phyloP scores from a whole-genome alignment of 2,329 filamentous ascomycete genomes.

The Penicillium concentricum region DNA sequence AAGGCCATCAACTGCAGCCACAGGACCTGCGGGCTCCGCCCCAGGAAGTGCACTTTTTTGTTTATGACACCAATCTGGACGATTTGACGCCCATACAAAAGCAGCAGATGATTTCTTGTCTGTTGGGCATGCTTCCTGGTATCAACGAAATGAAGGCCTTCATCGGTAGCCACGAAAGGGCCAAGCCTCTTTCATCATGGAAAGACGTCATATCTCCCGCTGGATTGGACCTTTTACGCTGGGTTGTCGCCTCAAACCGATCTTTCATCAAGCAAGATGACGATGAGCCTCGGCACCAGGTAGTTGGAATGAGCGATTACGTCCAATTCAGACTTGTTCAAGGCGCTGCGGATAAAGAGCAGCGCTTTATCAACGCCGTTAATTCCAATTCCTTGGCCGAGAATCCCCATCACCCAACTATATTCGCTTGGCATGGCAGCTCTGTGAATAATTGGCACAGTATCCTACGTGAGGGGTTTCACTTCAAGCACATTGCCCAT shows the following conservation, averaged over 20 bases:
- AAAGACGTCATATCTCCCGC: conserved; percentile 61
- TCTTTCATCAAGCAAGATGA: conserved; percentile 78
- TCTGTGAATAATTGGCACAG: conserved; percentile 78
- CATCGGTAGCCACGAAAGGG: conserved; percentile 32
- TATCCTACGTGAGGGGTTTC: conserved; percentile 78
- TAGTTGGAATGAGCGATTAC: conserved; percentile 65
- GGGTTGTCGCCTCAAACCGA: conserved; percentile 87
- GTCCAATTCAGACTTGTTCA: conserved; percentile 86
- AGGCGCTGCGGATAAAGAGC: conserved; percentile 83
- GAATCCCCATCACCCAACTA: conserved; percentile 58
- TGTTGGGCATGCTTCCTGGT: conserved; percentile 43
- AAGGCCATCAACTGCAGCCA: neutral
- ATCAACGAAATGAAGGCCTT: conserved; percentile 46
- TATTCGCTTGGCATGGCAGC: conserved; percentile 89
- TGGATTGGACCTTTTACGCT: conserved; percentile 68
- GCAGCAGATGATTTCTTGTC: conserved; percentile 27
- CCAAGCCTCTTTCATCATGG: conserved; percentile 52
- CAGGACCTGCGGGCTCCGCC: neutral
- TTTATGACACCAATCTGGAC: conserved; percentile 45
- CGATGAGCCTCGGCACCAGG: conserved; percentile 46
- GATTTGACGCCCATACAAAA: conserved; percentile 31
- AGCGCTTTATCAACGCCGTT: conserved; percentile 67
- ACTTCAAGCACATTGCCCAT: conserved; percentile 62
- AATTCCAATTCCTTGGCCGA: conserved; percentile 39
- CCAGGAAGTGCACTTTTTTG: conserved; percentile 16